phyloP scores from a whole-genome alignment of 306 rosid species.

The Ormosia emarginata region DNA sequence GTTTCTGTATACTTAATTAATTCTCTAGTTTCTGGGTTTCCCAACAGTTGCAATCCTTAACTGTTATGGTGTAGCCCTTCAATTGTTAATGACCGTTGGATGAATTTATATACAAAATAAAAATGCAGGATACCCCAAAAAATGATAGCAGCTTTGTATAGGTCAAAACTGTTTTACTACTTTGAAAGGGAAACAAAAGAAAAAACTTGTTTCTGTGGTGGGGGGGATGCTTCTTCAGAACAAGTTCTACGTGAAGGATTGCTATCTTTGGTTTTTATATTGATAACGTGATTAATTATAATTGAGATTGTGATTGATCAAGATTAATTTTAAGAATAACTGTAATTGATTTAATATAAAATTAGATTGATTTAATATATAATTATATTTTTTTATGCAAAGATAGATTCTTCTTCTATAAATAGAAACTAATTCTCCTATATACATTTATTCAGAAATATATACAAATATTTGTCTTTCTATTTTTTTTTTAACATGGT shows the following conservation, averaged over 20 bases:
- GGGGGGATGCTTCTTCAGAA: slow-evolving; percentile 3
- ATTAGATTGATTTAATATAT: no score
- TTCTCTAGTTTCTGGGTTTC: slow-evolving; percentile 2
- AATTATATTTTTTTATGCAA: no score
- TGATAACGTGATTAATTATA: no score
- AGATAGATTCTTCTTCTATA: no score
- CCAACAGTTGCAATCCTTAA: not conserved
- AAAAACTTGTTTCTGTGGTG: slow-evolving; percentile 12
- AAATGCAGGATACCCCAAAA: not conserved
- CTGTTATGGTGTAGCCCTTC: not conserved
- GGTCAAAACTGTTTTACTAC: not conserved
- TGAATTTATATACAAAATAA: not conserved
- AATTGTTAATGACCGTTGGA: not conserved
- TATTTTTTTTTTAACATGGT: no score
- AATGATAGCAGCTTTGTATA: not conserved
- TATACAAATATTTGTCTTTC: no score
- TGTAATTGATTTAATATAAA: no score
- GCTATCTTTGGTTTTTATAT: slow-evolving; percentile 18
- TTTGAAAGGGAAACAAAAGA: not conserved
- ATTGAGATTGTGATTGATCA: no score
- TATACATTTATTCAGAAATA: no score
- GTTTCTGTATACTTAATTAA: not conserved
- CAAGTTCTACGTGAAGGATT: not conserved
- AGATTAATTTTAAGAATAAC: no score
- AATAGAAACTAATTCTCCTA: no score